These are phyloP conservation scores for Metschnikowia lochheadii DNA, from an alignment of 805 yeast species.

Conservation along the genomic window DNA sequence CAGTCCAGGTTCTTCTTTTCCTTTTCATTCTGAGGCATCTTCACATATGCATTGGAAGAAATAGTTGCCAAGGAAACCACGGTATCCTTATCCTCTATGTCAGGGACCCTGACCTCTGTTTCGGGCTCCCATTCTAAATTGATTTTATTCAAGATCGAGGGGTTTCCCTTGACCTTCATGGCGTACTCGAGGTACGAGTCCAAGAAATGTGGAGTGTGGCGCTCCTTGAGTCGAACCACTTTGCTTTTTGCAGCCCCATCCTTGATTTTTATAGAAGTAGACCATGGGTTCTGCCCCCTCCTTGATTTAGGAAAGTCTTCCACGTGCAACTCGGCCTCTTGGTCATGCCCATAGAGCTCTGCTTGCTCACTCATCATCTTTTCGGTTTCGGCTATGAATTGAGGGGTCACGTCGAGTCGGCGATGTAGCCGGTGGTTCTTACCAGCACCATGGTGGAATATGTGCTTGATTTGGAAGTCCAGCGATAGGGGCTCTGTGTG, in stretches of 20 bases:
- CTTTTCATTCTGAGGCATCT: slow-evolving; percentile 54
- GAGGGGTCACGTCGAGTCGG: slow-evolving; percentile 48
- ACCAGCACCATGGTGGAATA: slow-evolving; percentile 59
- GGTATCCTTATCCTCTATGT: slow-evolving; percentile 70
- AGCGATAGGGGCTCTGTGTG: slow-evolving; percentile 1
- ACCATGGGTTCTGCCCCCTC: slow-evolving; percentile 38
- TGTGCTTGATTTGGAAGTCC: slow-evolving; percentile 44
- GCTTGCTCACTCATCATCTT: background rate
- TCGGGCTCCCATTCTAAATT: slow-evolving; percentile 62
- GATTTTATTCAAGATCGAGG: slow-evolving; percentile 32
- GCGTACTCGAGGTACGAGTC: slow-evolving; percentile 65
- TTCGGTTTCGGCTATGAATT: slow-evolving; percentile 25
- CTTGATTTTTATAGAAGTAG: slow-evolving; percentile 28
- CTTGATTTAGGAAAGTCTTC: slow-evolving; percentile 36
- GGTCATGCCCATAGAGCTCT: background rate
- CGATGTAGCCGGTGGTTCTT: slow-evolving; percentile 39
- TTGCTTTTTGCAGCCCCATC: slow-evolving; percentile 16
- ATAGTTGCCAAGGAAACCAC: slow-evolving; percentile 72
- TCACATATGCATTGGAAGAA: slow-evolving; percentile 89
- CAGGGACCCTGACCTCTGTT: slow-evolving; percentile 57
- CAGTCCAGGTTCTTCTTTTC: slow-evolving; percentile 65
- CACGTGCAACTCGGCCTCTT: slow-evolving; percentile 10
- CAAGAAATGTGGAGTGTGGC: slow-evolving; percentile 54
- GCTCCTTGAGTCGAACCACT: slow-evolving; percentile 28
- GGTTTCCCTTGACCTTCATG: slow-evolving; percentile 36